Percentiles rank a stretch among this genome's conserved stretches.
Conservation (phyloP, 495 filamentous ascomycete species). For the Hypoxylon trugodes region DNA sequence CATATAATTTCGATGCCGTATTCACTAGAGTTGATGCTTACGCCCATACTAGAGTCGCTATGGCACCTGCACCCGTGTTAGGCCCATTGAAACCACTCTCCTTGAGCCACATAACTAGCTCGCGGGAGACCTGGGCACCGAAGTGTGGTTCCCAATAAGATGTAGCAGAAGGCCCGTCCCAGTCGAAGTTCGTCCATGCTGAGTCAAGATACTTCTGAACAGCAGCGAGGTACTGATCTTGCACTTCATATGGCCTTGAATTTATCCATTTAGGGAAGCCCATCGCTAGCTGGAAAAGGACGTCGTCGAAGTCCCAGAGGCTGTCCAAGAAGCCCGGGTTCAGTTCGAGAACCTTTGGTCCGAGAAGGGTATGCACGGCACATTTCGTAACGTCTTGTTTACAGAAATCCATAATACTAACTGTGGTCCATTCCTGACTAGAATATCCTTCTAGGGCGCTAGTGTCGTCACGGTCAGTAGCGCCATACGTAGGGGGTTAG, state of each 20-base stretch:
- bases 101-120: slow-evolving; percentile 32
- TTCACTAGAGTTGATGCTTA: too few relatives aligned
- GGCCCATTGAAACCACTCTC: slow-evolving; percentile 26
- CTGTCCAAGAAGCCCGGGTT: slow-evolving; percentile 33
- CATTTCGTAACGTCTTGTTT: too few relatives aligned
- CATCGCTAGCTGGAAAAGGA: slow-evolving; percentile 11
- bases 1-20: not conserved
- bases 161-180: slow-evolving; percentile 23
- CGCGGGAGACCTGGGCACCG: slow-evolving; percentile 36
- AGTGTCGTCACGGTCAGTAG: too few relatives aligned
- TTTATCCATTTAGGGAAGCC: slow-evolving; percentile 62
- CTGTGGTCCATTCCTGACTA: too few relatives aligned
- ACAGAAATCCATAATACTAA: too few relatives aligned
- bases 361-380: slow-evolving; percentile 29
- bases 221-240: slow-evolving; percentile 14
- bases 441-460: too few relatives aligned
- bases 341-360: slow-evolving; percentile 28
- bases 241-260: slow-evolving; percentile 55
- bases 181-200: slow-evolving; percentile 23
- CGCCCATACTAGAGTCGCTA: slow-evolving; percentile 11
- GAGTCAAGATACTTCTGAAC: slow-evolving; percentile 1
- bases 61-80: slow-evolving; percentile 3
- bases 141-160: slow-evolving; percentile 43
- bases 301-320: slow-evolving; percentile 38
- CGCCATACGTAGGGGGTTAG: too few relatives aligned